Evolutionary conservation across 2,329 filamentous ascomycete genomes (phyloP).

Genomic region (Neophaeococcomyces mojaviensis): DNA sequence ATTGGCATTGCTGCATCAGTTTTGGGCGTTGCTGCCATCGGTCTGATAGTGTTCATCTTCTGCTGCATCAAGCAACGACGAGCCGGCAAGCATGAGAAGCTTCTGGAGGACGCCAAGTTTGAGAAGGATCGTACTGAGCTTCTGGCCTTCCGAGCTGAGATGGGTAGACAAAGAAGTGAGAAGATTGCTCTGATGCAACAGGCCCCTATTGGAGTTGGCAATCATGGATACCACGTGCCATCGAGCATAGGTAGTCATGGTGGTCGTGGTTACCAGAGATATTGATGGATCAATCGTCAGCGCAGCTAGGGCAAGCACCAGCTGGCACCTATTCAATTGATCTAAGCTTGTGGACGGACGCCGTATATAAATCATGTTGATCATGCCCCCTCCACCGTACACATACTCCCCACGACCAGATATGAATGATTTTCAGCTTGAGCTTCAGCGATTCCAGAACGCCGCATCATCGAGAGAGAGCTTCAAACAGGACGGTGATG

Average conservation of each 20-base stretch:
- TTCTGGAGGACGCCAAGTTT: constrained; percentile 41
- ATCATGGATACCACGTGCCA: background rate
- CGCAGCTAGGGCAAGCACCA: too few species aligned
- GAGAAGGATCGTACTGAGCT: constrained; percentile 32
- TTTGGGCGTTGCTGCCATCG: constrained; percentile 28
- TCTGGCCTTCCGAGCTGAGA: constrained; percentile 23
- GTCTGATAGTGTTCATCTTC: constrained; percentile 33
- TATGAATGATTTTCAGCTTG: too few species aligned
- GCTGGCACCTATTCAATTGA: too few species aligned
- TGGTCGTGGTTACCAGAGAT: constrained; percentile 7
- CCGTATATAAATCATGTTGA: too few species aligned
- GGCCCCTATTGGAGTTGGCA: background rate
- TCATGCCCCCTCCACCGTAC: too few species aligned
- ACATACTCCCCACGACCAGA: too few species aligned
- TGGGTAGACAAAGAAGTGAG: constrained; percentile 18
- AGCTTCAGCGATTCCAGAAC: too few species aligned
- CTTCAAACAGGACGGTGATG: too few species aligned
- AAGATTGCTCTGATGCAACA: constrained; percentile 12
- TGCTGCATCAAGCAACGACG: constrained; percentile 46
- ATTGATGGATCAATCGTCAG: background rate
- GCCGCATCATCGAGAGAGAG: too few species aligned
- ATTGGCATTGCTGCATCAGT: constrained; percentile 39
- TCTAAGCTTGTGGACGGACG: too few species aligned
- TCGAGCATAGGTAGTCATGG: background rate
- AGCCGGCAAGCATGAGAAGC: constrained; percentile 42